These are phyloP conservation scores for Yamadazyma songkhlaensis DNA, from an alignment of 1,139 yeast species.

Conservation along the genomic window DNA sequence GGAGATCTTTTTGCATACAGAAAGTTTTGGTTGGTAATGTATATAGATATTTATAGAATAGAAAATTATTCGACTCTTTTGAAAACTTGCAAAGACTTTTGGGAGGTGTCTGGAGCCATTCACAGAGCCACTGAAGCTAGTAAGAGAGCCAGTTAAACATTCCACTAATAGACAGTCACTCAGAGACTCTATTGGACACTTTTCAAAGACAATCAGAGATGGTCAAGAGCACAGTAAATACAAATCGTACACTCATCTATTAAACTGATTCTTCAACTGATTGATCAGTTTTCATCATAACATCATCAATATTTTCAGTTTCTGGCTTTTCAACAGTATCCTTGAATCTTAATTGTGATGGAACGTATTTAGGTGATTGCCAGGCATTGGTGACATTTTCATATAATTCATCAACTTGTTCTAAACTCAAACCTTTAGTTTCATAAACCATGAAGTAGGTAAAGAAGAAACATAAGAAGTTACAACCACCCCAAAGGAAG, in stretches of 20 bases:
- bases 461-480: slow-evolving; percentile 40
- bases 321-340: slow-evolving; percentile 6
- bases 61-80: no score
- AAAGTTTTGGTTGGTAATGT: slow-evolving; percentile 53
- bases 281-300: not conserved
- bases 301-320: slow-evolving; percentile 3
- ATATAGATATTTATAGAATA: not conserved
- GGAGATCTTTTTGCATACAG: slow-evolving; percentile 59
- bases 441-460: slow-evolving; percentile 30
- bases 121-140: not conserved
- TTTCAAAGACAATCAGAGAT: no score
- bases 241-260: not conserved
- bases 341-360: slow-evolving; percentile 30
- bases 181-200: no score
- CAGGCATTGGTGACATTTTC: slow-evolving; percentile 32
- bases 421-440: slow-evolving; percentile 24
- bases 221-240: not conserved
- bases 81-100: no score
- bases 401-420: slow-evolving; percentile 39
- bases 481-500: slow-evolving; percentile 63
- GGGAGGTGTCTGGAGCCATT: no score
- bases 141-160: not conserved
- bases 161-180: no score
- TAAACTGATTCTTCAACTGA: slow-evolving; percentile 2
- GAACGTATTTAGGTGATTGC: slow-evolving; percentile 28